phyloP scores from a whole-genome alignment of 768 basidiomycete species.

The Hemileccinum rubropunctum region DNA sequence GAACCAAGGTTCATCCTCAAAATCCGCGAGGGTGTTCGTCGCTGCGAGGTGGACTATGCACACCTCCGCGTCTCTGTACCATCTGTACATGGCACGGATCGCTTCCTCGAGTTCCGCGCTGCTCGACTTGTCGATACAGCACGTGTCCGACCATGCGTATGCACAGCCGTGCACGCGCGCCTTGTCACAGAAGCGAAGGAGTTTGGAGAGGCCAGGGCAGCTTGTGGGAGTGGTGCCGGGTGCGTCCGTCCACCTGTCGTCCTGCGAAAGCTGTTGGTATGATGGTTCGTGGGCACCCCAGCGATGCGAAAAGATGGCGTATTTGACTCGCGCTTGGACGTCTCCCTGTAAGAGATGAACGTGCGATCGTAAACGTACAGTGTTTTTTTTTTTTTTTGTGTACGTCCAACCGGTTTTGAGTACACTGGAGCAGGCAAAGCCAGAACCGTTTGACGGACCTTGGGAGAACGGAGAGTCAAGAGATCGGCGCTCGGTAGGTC shows the following conservation, averaged over 20 bases:
- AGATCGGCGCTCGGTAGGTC: too few species aligned
- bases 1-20: constrained; percentile 5
- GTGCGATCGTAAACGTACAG: too few species aligned
- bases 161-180: background rate
- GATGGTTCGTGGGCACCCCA: constrained; percentile 1
- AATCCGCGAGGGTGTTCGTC: background rate
- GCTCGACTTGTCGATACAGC: constrained; percentile 6
- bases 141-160: constrained; percentile 5
- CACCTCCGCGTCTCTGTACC: background rate
- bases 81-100: constrained; percentile 6
- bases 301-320: constrained; percentile 2
- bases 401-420: too few species aligned
- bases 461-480: too few species aligned
- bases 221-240: background rate
- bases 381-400: too few species aligned
- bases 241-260: background rate
- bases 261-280: background rate
- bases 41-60: constrained; percentile 1
- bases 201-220: background rate
- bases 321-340: background rate
- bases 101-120: constrained; percentile 5
- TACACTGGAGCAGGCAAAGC: too few species aligned
- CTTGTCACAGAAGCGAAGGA: background rate
- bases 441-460: too few species aligned
- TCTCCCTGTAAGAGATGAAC: too few species aligned